Evolutionary conservation across 2,329 filamentous ascomycete species (phyloP).

Genomic region (Colletotrichum musae): DNA sequence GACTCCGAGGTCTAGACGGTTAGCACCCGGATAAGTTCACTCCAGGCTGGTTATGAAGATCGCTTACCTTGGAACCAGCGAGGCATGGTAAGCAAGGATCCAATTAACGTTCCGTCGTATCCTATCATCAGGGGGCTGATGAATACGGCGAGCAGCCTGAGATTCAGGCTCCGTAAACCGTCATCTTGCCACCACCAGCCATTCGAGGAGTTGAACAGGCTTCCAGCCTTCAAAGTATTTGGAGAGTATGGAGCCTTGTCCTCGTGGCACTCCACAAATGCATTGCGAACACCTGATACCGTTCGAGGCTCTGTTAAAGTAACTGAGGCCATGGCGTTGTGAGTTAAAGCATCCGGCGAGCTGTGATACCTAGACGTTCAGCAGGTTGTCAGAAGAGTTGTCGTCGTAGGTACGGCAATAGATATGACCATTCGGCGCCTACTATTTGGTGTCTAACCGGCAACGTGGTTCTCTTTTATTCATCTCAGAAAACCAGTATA

Average conservation of each 20-base stretch:
- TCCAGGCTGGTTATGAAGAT: background rate
- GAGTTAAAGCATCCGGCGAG: too few relatives aligned
- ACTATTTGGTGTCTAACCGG: too few relatives aligned
- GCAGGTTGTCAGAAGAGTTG: too few relatives aligned
- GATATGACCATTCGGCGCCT: too few relatives aligned
- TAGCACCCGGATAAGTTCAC: background rate
- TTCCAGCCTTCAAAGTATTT: background rate
- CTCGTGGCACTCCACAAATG: background rate
- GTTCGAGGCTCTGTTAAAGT: too few relatives aligned
- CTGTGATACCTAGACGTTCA: too few relatives aligned
- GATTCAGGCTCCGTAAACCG: slow-evolving; percentile 9
- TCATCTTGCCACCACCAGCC: slow-evolving; percentile 11
- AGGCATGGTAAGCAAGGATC: slow-evolving; percentile 8
- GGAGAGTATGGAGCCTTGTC: background rate
- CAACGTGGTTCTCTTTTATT: too few relatives aligned
- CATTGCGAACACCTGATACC: background rate
- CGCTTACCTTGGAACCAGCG: slow-evolving; percentile 7
- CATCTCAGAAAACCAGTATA: too few relatives aligned
- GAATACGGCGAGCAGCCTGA: slow-evolving; percentile 24
- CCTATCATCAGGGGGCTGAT: slow-evolving; percentile 26
- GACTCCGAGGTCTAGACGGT: slow-evolving; percentile 3
- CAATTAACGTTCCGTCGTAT: slow-evolving; percentile 24
- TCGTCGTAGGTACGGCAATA: too few relatives aligned
- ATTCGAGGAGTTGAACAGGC: background rate
- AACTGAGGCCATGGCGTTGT: too few relatives aligned